A percentile compares a stretch with the other conserved stretches of the same genome.
Conservation (phyloP, 1,284 basidiomycete species). For the Mycosarcoma maydis region DNA sequence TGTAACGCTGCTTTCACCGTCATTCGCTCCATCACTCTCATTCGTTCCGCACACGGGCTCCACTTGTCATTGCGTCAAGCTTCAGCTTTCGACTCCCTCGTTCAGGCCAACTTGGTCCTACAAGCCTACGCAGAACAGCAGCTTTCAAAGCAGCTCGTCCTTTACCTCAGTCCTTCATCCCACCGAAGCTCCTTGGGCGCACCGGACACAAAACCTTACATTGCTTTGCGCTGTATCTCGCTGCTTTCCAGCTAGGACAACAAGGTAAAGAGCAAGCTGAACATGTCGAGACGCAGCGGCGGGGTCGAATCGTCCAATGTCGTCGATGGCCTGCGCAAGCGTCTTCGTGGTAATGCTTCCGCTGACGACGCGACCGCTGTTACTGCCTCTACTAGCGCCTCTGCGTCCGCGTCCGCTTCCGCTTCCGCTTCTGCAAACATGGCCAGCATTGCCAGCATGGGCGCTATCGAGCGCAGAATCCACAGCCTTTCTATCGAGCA, state of each 20-base stretch:
- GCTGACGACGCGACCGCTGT: slow-evolving; percentile 18
- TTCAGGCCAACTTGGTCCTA: too few species aligned
- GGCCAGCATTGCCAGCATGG: slow-evolving; percentile 21
- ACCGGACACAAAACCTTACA: too few species aligned
- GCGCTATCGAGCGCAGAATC: slow-evolving; percentile 41
- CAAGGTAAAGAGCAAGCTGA: background rate
- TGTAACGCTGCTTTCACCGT: too few species aligned
- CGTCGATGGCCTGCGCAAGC: slow-evolving; percentile 51
- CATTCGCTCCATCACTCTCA: too few species aligned
- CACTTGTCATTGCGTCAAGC: too few species aligned
- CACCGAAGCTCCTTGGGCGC: too few species aligned
- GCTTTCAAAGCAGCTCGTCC: too few species aligned
- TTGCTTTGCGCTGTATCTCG: background rate
- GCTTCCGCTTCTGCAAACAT: too few species aligned
- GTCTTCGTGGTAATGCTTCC: slow-evolving; percentile 28
- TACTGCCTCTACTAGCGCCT: slow-evolving; percentile 2
- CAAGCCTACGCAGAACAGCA: too few species aligned
- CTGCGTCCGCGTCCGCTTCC: background rate
- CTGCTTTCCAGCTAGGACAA: background rate
- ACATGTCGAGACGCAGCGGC: slow-evolving; percentile 35
- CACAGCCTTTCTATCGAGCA: slow-evolving; percentile 27
- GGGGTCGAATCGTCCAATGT: slow-evolving; percentile 44
- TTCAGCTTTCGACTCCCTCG: too few species aligned
- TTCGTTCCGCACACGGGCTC: too few species aligned
- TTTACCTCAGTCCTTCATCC: too few species aligned